Conservation (phyloP, 345 rosid genomes). For the Salix viminalis region DNA sequence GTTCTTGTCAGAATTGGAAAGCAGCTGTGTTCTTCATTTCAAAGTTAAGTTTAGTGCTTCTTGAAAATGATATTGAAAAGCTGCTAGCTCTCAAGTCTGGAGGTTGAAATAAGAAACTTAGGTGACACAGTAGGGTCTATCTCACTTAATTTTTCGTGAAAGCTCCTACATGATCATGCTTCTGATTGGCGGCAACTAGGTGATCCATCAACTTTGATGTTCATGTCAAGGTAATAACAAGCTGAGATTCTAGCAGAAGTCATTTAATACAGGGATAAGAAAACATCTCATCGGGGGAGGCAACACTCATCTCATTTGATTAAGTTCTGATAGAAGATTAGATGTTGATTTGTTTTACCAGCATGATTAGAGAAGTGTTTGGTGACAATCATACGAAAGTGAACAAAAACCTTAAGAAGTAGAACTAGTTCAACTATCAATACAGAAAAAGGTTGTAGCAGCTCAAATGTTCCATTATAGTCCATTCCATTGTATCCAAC, state of each 20-base stretch:
- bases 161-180: neutral
- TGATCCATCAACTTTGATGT: neutral
- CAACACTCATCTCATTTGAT: too few relatives aligned
- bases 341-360: too few relatives aligned
- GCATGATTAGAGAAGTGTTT: too few relatives aligned
- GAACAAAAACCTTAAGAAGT: too few relatives aligned
- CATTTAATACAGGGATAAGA: neutral
- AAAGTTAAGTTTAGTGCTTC: constrained; percentile 12
- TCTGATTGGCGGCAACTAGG: neutral
- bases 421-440: too few relatives aligned
- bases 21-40: neutral
- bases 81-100: neutral
- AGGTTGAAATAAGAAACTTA: neutral
- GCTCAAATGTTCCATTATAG: constrained; percentile 14
- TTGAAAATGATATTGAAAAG: constrained; percentile 21
- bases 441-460: neutral
- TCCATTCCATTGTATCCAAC: constrained; percentile 14
- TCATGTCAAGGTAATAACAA: neutral
- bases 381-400: too few relatives aligned
- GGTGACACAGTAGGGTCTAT: neutral
- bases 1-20: neutral
- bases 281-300: too few relatives aligned
- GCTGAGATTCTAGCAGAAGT: neutral
- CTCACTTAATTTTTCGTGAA: neutral
- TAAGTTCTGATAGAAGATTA: too few relatives aligned